Evolutionary conservation across 192 early-diverging fungal genomes (phyloP).

Genomic region (Podila minutissima): DNA sequence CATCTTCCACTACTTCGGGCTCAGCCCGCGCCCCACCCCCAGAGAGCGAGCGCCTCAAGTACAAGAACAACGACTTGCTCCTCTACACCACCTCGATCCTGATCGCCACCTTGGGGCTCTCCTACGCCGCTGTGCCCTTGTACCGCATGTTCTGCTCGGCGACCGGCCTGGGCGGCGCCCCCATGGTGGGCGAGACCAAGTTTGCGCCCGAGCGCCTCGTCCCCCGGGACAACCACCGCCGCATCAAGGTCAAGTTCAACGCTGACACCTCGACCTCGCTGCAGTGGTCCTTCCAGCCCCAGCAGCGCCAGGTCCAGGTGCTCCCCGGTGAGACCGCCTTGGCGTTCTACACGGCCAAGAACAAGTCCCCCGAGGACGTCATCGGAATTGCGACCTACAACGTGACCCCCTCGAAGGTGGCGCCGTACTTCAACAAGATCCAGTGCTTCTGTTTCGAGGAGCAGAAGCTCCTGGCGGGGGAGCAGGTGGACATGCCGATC

Average conservation of each 20-base stretch:
- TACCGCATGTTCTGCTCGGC: constrained; percentile 94
- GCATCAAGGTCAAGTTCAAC: constrained; percentile 75
- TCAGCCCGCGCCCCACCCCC: not conserved
- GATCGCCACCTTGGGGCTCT: constrained; percentile 83
- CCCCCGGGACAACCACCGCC: constrained; percentile 66
- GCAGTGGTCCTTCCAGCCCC: constrained; percentile 91
- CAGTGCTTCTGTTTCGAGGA: constrained; percentile 99
- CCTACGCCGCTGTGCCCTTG: constrained; percentile 95
- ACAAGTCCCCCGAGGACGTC: constrained; percentile 85
- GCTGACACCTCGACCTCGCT: constrained; percentile 80
- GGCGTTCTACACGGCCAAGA: constrained; percentile 96
- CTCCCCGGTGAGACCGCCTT: constrained; percentile 96
- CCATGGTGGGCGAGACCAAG: constrained; percentile 72
- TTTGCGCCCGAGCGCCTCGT: constrained; percentile 76
- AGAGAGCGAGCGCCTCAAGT: constrained; percentile 8
- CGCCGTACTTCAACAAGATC: constrained; percentile 99
- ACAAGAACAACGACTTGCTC: constrained; percentile 47
- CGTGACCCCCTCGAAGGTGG: constrained; percentile 91
- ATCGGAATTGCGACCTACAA: constrained; percentile 98
- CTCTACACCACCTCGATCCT: constrained; percentile 87
- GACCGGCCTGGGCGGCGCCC: constrained; percentile 94
- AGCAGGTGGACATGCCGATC: constrained; percentile 95
- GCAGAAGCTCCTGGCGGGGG: constrained; percentile 87
- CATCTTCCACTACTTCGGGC: not conserved
- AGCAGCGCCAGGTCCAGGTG: constrained; percentile 87